Evolutionary conservation across 2,329 filamentous ascomycete species (phyloP).

Genomic region (Sclerotinia spermophila): DNA sequence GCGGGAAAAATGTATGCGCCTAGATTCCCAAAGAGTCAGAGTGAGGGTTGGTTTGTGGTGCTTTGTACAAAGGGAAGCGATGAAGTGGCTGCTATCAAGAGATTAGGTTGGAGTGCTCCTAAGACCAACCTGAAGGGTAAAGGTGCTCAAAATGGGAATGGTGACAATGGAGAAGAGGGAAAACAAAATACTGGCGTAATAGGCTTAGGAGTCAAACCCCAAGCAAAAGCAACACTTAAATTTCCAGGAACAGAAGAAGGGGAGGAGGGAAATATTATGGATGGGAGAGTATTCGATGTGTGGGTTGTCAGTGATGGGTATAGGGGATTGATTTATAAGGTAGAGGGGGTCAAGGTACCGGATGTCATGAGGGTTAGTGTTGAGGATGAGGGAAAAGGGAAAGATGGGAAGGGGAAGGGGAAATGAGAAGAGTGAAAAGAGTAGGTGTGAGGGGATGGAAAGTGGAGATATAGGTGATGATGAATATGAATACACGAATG

Average conservation of each 20-base stretch:
- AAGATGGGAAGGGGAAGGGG: conserved; percentile 27
- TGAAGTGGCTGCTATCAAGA: conserved; percentile 81
- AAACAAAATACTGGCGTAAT: conserved; percentile 28
- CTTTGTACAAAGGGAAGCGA: conserved; percentile 64
- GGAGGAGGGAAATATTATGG: conserved; percentile 31
- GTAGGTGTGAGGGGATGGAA: neutral
- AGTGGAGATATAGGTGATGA: neutral
- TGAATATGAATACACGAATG: neutral
- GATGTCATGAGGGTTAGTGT: conserved; percentile 30
- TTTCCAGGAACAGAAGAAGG: conserved; percentile 46
- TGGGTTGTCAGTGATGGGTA: conserved; percentile 84
- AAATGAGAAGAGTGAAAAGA: neutral
- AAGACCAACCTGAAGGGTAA: conserved; percentile 32
- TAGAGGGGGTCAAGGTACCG: conserved; percentile 34
- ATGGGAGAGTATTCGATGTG: conserved; percentile 64
- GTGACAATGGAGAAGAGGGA: conserved; percentile 84
- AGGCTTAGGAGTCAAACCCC: conserved; percentile 45
- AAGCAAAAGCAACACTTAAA: conserved; percentile 55
- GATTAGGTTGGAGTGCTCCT: conserved; percentile 65
- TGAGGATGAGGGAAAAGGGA: conserved; percentile 18
- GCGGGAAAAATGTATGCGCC: conserved; percentile 82
- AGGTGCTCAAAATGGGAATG: conserved; percentile 39
- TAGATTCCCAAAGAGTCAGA: conserved; percentile 88
- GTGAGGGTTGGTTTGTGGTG: conserved; percentile 87
- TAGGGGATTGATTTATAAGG: conserved; percentile 59